Evolutionary conservation across 2,329 filamentous ascomycete genomes (phyloP).

Genomic region (Rasamsonia emersonii): DNA sequence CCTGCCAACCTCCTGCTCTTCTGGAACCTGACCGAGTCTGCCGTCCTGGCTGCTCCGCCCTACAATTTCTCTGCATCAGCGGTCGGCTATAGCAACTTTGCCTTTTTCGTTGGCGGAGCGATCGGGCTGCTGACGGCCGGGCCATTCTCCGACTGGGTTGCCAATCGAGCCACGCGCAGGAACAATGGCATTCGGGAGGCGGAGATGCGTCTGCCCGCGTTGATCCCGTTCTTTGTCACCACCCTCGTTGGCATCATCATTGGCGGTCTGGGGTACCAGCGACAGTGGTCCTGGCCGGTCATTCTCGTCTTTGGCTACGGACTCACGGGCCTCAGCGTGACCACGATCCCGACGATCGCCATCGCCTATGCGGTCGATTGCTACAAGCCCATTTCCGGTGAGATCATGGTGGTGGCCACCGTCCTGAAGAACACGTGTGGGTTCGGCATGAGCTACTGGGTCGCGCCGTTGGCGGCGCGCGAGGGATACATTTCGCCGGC

Average conservation of each 20-base stretch:
- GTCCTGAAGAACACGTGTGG: constrained; percentile 39
- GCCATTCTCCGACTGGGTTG: constrained; percentile 45
- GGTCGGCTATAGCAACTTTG: constrained; percentile 45
- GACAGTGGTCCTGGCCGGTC: constrained; percentile 41
- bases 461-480: constrained; percentile 5
- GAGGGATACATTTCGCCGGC: constrained; percentile 31
- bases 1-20: constrained; percentile 37
- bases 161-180: constrained; percentile 41
- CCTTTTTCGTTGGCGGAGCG: constrained; percentile 34
- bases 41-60: constrained; percentile 37
- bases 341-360: constrained; percentile 34
- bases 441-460: constrained; percentile 23
- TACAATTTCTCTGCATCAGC: constrained; percentile 37
- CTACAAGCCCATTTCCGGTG: constrained; percentile 39
- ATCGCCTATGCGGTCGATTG: constrained; percentile 40
- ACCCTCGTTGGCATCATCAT: constrained; percentile 41
- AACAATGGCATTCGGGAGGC: constrained; percentile 52
- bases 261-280: constrained; percentile 42
- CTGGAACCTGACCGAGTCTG: constrained; percentile 45
- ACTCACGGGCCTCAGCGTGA: constrained; percentile 33
- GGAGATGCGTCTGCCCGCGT: constrained; percentile 51
- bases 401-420: constrained; percentile 38
- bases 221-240: constrained; percentile 44
- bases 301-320: constrained; percentile 44
- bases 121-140: constrained; percentile 43